A percentile compares a stretch with the other conserved stretches of the same genome.
Conservation (phyloP, 306 rosid genomes). For the Albizia julibrissin region DNA sequence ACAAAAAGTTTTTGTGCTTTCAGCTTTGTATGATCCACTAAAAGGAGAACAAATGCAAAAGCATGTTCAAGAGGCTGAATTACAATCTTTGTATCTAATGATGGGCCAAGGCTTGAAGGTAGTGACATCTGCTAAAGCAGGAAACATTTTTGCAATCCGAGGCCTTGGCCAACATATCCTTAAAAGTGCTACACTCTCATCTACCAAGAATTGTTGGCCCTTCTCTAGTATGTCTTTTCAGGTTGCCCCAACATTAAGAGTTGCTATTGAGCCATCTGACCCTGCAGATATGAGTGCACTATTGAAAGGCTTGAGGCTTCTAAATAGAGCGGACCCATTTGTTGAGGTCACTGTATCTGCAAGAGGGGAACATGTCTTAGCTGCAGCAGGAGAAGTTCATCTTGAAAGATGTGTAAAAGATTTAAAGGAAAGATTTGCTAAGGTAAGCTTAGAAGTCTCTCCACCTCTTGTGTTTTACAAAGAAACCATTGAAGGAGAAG, state of each 20-base stretch:
- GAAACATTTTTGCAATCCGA: conserved; percentile 84
- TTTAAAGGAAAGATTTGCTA: conserved; percentile 89
- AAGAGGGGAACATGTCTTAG: conserved; percentile 82
- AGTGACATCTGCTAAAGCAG: conserved; percentile 70
- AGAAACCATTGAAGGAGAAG: conserved; percentile 84
- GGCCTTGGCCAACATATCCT: conserved; percentile 92
- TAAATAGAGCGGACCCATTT: conserved; percentile 89
- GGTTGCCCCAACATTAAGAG: conserved; percentile 81
- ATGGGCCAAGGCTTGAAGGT: conserved; percentile 91
- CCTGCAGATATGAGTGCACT: conserved; percentile 79
- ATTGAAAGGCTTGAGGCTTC: conserved; percentile 76
- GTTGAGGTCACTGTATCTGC: conserved; percentile 83
- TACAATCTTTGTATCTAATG: conserved; percentile 79
- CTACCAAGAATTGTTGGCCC: conserved; percentile 86
- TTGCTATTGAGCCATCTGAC: conserved; percentile 85
- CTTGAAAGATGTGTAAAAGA: conserved; percentile 91
- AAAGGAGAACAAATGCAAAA: conserved; percentile 77
- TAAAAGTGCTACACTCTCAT: conserved; percentile 89
- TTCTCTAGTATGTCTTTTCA: conserved; percentile 89
- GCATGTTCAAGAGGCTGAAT: conserved; percentile 79
- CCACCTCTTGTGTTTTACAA: conserved; percentile 84
- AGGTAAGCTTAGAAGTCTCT: conserved; percentile 76
- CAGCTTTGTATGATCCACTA: conserved; percentile 84
- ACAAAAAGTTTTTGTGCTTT: conserved; percentile 78
- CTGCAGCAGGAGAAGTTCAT: conserved; percentile 96